Conservation (phyloP, 1,139 yeast species). For the Hemisphaericaspora xylofermentans region DNA sequence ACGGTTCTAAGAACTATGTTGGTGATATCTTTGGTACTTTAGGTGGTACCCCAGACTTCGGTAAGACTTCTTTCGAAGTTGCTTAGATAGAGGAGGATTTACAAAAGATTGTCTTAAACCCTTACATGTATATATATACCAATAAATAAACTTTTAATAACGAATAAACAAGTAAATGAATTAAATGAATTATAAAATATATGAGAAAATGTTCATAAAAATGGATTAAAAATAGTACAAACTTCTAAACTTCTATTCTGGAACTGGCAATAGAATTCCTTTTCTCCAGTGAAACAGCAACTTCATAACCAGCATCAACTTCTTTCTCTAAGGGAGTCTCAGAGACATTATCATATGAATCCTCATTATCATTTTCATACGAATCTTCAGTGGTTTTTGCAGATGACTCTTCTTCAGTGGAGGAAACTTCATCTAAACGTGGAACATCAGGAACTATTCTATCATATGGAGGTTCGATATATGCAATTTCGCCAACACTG, state of each 20-base stretch:
- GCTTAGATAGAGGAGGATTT: constrained; percentile 14
- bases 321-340: background rate
- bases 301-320: background rate
- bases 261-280: background rate
- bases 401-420: background rate
- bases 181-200: background rate
- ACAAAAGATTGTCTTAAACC: background rate
- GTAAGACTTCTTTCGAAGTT: constrained; percentile 20
- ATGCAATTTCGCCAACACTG: background rate
- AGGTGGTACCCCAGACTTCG: constrained; percentile 37
- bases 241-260: background rate
- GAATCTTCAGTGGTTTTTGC: background rate
- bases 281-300: background rate
- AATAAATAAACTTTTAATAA: background rate
- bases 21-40: constrained; percentile 61
- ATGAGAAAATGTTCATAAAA: background rate
- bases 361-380: background rate
- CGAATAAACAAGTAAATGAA: background rate
- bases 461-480: background rate
- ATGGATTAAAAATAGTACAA: background rate
- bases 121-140: background rate
- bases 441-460: background rate
- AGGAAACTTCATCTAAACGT: background rate
- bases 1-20: constrained; percentile 51
- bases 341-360: background rate